Percentiles rank a stretch among this genome's conserved stretches.
These are phyloP conservation scores for Colletotrichum cordylinicola DNA, from an alignment of 2,329 filamentous ascomycete genomes.

Conservation along the genomic window DNA sequence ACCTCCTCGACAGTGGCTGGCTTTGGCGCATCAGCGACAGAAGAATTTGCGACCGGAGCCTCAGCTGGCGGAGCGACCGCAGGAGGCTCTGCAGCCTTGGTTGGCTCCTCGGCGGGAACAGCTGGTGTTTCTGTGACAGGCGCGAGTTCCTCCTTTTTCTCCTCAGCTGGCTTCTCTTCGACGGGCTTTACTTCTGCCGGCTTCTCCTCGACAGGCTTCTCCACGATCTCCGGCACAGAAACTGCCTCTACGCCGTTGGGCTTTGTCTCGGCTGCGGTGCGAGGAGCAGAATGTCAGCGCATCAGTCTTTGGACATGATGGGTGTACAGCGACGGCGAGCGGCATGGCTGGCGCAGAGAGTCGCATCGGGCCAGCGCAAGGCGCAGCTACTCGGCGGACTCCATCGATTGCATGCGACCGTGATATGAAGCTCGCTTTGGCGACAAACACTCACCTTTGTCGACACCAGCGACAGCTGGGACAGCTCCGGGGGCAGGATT, in stretches of 20 bases:
- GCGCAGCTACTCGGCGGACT: neutral
- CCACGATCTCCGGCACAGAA: neutral
- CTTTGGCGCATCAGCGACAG: slow-evolving; percentile 40
- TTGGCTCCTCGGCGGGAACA: slow-evolving; percentile 21
- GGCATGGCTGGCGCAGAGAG: neutral
- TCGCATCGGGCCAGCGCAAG: neutral
- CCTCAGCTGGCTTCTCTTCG: neutral
- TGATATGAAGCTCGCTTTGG: neutral
- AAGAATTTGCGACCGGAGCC: slow-evolving; percentile 16
- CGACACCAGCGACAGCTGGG: slow-evolving; percentile 27
- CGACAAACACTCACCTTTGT: slow-evolving; percentile 31
- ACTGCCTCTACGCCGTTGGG: neutral
- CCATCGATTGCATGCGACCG: neutral
- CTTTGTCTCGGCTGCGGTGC: neutral
- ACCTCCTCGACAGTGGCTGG: slow-evolving; percentile 16
- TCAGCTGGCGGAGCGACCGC: slow-evolving; percentile 21
- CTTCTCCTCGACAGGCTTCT: neutral
- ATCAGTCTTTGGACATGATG: neutral
- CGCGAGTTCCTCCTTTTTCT: slow-evolving; percentile 6
- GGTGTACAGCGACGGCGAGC: neutral
- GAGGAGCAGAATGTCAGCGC: slow-evolving; percentile 2
- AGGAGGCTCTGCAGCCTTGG: slow-evolving; percentile 27
- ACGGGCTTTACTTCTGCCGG: neutral
- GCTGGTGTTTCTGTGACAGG: neutral
- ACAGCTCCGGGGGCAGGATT: slow-evolving; percentile 22